Percentiles rank a stretch among this genome's conserved stretches.
These are phyloP conservation scores for Cladorrhinum sp. DNA, from an alignment of 2,329 filamentous ascomycete species.

Conservation along the genomic window DNA sequence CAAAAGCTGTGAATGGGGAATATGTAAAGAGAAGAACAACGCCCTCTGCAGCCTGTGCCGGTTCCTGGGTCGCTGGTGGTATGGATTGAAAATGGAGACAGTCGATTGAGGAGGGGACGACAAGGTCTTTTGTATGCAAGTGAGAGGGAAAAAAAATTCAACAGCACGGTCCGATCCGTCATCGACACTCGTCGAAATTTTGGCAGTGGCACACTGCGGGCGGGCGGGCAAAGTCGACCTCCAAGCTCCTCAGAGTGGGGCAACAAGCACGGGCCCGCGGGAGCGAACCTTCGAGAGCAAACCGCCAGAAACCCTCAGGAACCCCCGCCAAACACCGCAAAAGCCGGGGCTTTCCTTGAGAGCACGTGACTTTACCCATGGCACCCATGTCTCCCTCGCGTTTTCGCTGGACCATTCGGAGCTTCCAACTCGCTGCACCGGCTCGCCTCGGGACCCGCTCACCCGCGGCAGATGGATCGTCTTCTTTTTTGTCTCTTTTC, in stretches of 20 bases:
- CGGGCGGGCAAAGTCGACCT: background rate
- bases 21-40: constrained; percentile 15
- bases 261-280: background rate
- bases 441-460: background rate
- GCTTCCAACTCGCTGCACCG: background rate
- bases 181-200: constrained; percentile 29
- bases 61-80: constrained; percentile 1
- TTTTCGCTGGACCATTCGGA: background rate
- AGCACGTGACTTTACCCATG: constrained; percentile 1
- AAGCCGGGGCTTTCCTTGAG: background rate
- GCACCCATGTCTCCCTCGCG: background rate
- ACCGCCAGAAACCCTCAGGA: background rate
- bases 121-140: constrained; percentile 25
- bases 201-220: constrained; percentile 2
- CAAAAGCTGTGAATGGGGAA: constrained; percentile 19
- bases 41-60: background rate
- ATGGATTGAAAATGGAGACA: constrained; percentile 21
- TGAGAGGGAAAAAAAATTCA: constrained; percentile 26
- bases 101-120: constrained; percentile 11
- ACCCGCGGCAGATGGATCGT: background rate
- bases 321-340: background rate
- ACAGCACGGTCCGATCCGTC: constrained; percentile 9
- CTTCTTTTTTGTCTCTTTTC: background rate
- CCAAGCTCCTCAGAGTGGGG: background rate
- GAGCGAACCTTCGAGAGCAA: background rate